A percentile compares a stretch with the other conserved stretches of the same genome.
phyloP scores from a whole-genome alignment of 352 stramenopile species.

The Pilasporangium apinafurcum region DNA sequence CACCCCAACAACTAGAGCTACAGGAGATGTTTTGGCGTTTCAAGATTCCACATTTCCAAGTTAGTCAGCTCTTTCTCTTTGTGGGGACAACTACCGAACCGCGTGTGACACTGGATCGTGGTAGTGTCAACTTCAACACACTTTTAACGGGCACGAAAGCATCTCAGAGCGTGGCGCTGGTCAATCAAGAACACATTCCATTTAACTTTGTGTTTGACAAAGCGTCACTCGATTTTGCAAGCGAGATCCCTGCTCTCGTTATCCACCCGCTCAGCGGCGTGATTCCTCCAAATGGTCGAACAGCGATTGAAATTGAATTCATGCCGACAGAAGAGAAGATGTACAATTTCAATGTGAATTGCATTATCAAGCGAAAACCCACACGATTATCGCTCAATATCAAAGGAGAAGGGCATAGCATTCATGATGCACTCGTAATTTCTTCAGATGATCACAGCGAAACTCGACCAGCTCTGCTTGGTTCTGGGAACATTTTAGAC shows the following conservation, averaged over 20 bases:
- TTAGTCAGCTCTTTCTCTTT: conserved; percentile 90
- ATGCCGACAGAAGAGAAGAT: conserved; percentile 87
- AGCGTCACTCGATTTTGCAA: conserved; percentile 68
- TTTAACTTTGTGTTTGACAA: conserved; percentile 96
- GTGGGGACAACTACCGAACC: conserved; percentile 89
- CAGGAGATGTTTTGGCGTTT: conserved; percentile 93
- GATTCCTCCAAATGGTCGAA: conserved; percentile 82
- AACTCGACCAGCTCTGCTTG: conserved; percentile 16
- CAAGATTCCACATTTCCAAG: conserved; percentile 80
- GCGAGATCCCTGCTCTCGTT: conserved; percentile 70
- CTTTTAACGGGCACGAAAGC: conserved; percentile 87
- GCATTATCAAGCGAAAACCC: conserved; percentile 89
- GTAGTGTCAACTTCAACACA: conserved; percentile 90
- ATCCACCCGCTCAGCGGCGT: conserved; percentile 86
- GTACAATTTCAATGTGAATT: conserved; percentile 93
- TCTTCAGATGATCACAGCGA: conserved; percentile 36
- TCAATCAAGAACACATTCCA: conserved; percentile 91
- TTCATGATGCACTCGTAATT: conserved; percentile 74
- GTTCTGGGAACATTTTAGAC: conserved; percentile 49
- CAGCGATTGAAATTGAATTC: conserved; percentile 86
- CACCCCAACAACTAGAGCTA: conserved; percentile 82
- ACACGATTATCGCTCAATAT: conserved; percentile 90
- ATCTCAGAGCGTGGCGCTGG: conserved; percentile 82
- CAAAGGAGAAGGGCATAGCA: conserved; percentile 93
- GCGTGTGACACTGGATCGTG: conserved; percentile 80